Evolutionary conservation across 345 rosid species (phyloP).

Genomic region (Punica granatum): DNA sequence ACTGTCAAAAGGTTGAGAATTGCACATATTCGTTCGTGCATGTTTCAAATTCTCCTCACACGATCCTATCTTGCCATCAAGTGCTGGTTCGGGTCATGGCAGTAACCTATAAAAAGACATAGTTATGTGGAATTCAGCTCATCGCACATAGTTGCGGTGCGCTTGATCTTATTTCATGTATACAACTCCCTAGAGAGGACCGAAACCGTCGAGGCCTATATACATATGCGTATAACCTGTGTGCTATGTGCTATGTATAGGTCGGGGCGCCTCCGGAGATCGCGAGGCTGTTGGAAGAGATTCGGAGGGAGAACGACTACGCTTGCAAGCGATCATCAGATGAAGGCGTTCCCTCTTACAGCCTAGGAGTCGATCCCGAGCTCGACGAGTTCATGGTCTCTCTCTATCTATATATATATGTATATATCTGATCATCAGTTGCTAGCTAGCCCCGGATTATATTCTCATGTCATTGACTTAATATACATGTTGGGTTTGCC

Average conservation of each 20-base stretch:
- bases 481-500: too few species aligned
- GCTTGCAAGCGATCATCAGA: constrained; percentile 25
- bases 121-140: background rate
- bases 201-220: background rate
- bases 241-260: constrained; percentile 18
- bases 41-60: background rate
- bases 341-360: constrained; percentile 19
- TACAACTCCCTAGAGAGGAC: background rate
- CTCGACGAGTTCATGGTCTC: constrained; percentile 96
- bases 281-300: constrained; percentile 27
- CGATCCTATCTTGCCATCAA: too few species aligned
- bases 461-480: background rate
- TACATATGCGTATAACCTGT: too few species aligned
- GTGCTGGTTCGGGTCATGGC: too few species aligned
- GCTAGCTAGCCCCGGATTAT: too few species aligned
- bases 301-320: constrained; percentile 7
- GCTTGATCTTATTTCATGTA: background rate
- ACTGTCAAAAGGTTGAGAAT: constrained; percentile 83
- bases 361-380: constrained; percentile 80
- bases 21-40: background rate
- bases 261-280: constrained; percentile 93
- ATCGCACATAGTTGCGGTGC: background rate
- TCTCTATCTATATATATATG: too few species aligned
- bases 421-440: too few species aligned
- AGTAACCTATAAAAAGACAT: too few species aligned